Conservation (phyloP, 1,284 basidiomycete species). For the Tilletia caries region DNA sequence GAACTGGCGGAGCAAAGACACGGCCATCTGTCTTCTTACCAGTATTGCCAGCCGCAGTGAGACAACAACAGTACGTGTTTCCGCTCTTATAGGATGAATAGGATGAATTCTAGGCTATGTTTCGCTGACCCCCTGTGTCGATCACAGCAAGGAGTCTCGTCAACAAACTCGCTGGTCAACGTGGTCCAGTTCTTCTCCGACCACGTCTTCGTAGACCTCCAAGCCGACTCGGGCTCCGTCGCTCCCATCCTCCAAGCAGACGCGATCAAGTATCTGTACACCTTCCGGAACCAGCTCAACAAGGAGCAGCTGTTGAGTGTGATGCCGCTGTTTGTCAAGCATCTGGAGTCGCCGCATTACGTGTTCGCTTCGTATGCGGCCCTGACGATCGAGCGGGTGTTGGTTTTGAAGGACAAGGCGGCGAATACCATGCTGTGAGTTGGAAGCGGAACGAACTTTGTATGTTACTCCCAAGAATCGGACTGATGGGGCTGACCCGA, state of each 20-base stretch:
- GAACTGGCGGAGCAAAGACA: conserved; percentile 92
- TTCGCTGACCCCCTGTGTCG: conserved; percentile 12
- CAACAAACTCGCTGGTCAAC: conserved; percentile 85
- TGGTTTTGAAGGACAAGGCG: conserved; percentile 75
- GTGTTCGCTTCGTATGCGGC: conserved; percentile 57
- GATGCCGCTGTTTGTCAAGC: conserved; percentile 79
- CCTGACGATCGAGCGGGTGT: conserved; percentile 56
- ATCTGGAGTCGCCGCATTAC: conserved; percentile 61
- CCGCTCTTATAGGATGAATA: too few relatives aligned
- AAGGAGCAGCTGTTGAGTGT: conserved; percentile 91
- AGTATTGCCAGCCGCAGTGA: conserved; percentile 84
- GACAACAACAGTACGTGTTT: conserved; percentile 59
- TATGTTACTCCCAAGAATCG: conserved; percentile 50
- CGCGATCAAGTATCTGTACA: conserved; percentile 67
- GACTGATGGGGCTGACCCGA: conserved; percentile 3
- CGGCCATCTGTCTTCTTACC: conserved; percentile 88
- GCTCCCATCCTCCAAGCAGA: conserved; percentile 85
- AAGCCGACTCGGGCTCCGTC: conserved; percentile 62
- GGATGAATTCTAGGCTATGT: conserved; percentile 18
- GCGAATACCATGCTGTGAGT: conserved; percentile 56
- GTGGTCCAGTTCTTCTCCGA: conserved; percentile 93
- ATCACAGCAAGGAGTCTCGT: conserved; percentile 69
- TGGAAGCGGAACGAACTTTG: too few relatives aligned
- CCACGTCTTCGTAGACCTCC: conserved; percentile 82
- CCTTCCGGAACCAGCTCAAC: conserved; percentile 83